Evolutionary conservation across 495 filamentous ascomycete species (phyloP).

Genomic region (Glarea lozoyensis): DNA sequence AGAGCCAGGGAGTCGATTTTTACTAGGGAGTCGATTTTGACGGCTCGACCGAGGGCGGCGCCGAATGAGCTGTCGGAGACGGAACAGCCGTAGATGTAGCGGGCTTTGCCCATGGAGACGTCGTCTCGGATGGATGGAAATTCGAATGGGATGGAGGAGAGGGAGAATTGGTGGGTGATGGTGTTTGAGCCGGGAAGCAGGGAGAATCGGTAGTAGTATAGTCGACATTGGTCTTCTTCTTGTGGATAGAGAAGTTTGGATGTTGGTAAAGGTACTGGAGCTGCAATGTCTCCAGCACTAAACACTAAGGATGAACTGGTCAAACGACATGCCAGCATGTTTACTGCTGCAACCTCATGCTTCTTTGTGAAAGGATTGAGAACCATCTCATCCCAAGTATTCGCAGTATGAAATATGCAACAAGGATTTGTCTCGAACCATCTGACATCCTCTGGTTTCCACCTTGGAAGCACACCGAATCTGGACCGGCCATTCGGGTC

Average conservation of each 20-base stretch:
- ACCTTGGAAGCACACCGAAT: conserved; percentile 55
- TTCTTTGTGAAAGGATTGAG: background rate
- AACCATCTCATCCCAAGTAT: conserved; percentile 45
- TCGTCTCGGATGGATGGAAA: conserved; percentile 46
- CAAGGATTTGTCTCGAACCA: conserved; percentile 59
- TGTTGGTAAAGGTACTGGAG: conserved; percentile 28
- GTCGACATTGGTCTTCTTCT: conserved; percentile 52
- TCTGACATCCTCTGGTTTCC: conserved; percentile 37
- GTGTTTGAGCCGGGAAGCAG: conserved; percentile 20
- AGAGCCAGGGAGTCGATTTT: conserved; percentile 45
- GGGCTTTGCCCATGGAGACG: conserved; percentile 41
- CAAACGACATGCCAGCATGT: conserved; percentile 53
- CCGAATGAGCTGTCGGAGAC: conserved; percentile 38
- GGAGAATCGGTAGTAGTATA: conserved; percentile 55
- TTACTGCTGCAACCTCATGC: conserved; percentile 30
- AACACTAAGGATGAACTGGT: conserved; percentile 51
- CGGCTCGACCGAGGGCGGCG: conserved; percentile 40
- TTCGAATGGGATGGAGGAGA: conserved; percentile 53
- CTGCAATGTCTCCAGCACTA: conserved; percentile 44
- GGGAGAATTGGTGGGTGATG: conserved; percentile 52
- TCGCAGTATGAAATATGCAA: conserved; percentile 60
- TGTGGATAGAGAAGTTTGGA: conserved; percentile 19
- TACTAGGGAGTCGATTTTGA: conserved; percentile 52
- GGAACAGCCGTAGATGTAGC: conserved; percentile 49
- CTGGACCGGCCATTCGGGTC: conserved; percentile 42